Base-by-base conservation (phyloP, 306 rosid genomes). In the Comarum palustre region DNA sequence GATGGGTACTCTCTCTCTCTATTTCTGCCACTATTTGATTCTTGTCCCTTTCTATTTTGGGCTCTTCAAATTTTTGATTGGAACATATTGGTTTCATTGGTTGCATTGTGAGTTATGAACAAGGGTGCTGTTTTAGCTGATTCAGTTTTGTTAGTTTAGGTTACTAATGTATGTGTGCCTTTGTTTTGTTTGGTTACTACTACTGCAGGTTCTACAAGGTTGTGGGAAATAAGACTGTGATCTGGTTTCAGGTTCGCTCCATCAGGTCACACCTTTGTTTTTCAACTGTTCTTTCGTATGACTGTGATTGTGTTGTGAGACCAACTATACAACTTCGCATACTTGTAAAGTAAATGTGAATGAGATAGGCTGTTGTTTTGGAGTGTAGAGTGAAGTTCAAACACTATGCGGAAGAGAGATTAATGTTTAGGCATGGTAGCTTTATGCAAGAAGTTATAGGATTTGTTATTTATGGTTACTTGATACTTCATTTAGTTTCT, bases 181-280 rank as follows among this genome's bases (percentile, higher is more conserved):
- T 45, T 24, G n/a, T 66, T 73, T 9, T 17, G 48, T 20, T 19
- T 68, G 19, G 46, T 41, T 58, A 47, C 29, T 43, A 27, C 39
- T 24, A 17, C 72, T 80, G 67, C 86, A 94, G 99, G 77, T 90
- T 88, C 86, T 94, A 94, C 87, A 89, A 84, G 84, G 96, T 86
- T 60, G 85, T 87, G 31, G 89, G 25, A 66, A 94, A 94, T 66
- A 87, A 79, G 79, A 87, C 93, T 29, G 78, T 89, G 68, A 78
- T 90, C 75, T 94, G 99, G 99, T 91, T 94, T 94, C 99, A 94
- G 99, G 99, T 94, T 91, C 83, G 99, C 96, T 86, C 81, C 84
- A 86, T 85, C 95, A 91, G 97, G 93, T 89, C 89, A 85, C 96
- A 73, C 88, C 85, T 85, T 80, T 87, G 82, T 71, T 75, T 86